Conservation (phyloP, 805 yeast genomes). For the Myxozyma udenii region DNA sequence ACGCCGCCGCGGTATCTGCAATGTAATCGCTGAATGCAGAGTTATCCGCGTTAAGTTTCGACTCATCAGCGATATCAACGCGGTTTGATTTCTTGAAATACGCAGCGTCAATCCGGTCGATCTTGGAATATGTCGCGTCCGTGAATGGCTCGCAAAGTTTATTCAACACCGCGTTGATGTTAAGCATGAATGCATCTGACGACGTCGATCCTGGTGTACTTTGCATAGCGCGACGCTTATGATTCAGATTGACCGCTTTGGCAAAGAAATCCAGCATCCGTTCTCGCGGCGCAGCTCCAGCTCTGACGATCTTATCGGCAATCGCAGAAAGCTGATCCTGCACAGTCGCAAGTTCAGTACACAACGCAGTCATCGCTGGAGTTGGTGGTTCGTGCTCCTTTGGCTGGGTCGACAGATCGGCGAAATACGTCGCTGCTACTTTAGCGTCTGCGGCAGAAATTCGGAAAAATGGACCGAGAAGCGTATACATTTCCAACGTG, state of each 20-base stretch:
- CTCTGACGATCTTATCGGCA: constrained; percentile 70
- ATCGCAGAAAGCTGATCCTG: constrained; percentile 61
- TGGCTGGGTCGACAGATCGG: constrained; percentile 36
- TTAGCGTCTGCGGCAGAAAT: constrained; percentile 64
- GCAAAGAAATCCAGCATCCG: constrained; percentile 68
- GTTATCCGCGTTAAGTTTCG: constrained; percentile 73
- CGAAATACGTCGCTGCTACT: constrained; percentile 28
- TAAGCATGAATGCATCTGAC: constrained; percentile 77
- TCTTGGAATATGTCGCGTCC: constrained; percentile 52
- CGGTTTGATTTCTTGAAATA: constrained; percentile 58
- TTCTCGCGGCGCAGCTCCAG: constrained; percentile 61
- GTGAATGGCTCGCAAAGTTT: constrained; percentile 81
- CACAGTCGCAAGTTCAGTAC: constrained; percentile 56
- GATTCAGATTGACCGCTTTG: constrained; percentile 72
- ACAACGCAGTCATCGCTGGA: constrained; percentile 56
- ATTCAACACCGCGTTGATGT: constrained; percentile 63
- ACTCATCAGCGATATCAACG: constrained; percentile 72
- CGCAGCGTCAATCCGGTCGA: constrained; percentile 72
- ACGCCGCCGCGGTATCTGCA: constrained; percentile 39
- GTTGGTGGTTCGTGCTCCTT: constrained; percentile 49
- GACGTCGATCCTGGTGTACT: constrained; percentile 65
- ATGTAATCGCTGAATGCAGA: constrained; percentile 64
- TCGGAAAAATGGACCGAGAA: constrained; percentile 73
- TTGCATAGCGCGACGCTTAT: constrained; percentile 82
- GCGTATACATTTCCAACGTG: constrained; percentile 57